Conservation (phyloP, 2,329 filamentous ascomycete genomes). For the Zymoseptoria tritici region DNA sequence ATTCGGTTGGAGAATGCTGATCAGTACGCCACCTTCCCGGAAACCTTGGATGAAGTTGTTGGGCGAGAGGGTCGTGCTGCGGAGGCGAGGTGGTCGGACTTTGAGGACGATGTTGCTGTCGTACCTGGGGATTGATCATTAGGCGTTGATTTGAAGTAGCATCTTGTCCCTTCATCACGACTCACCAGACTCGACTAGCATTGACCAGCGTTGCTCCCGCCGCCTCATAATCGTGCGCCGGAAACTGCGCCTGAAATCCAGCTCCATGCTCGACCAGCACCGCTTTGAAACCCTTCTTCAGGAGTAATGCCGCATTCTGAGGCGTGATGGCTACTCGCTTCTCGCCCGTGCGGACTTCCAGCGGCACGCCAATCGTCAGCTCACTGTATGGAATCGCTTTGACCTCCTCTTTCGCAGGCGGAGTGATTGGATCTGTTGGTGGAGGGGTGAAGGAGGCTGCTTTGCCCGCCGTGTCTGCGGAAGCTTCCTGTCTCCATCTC, state of each 20-base stretch:
- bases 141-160: background rate
- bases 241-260: slow-evolving; percentile 69
- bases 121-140: slow-evolving; percentile 24
- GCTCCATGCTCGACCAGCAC: slow-evolving; percentile 75
- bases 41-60: slow-evolving; percentile 62
- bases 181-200: slow-evolving; percentile 56
- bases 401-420: slow-evolving; percentile 15
- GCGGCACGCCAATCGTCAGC: slow-evolving; percentile 70
- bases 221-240: slow-evolving; percentile 66
- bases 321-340: slow-evolving; percentile 79
- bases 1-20: slow-evolving; percentile 72
- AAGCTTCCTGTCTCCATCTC: slow-evolving; percentile 13
- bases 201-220: slow-evolving; percentile 74
- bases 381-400: slow-evolving; percentile 54
- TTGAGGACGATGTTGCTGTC: slow-evolving; percentile 75
- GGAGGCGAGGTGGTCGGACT: slow-evolving; percentile 63
- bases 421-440: slow-evolving; percentile 1
- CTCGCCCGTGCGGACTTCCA: slow-evolving; percentile 71
- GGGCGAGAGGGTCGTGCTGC: slow-evolving; percentile 34
- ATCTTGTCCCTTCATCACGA: background rate
- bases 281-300: slow-evolving; percentile 76
- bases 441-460: slow-evolving; percentile 2
- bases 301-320: slow-evolving; percentile 69
- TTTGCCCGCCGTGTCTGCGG: slow-evolving; percentile 9
- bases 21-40: slow-evolving; percentile 62